Percentiles rank a stretch among this genome's conserved stretches.
Conservation (phyloP, 225 moss, liverwort and hornwort species). For the Takakia lepidozioides region DNA sequence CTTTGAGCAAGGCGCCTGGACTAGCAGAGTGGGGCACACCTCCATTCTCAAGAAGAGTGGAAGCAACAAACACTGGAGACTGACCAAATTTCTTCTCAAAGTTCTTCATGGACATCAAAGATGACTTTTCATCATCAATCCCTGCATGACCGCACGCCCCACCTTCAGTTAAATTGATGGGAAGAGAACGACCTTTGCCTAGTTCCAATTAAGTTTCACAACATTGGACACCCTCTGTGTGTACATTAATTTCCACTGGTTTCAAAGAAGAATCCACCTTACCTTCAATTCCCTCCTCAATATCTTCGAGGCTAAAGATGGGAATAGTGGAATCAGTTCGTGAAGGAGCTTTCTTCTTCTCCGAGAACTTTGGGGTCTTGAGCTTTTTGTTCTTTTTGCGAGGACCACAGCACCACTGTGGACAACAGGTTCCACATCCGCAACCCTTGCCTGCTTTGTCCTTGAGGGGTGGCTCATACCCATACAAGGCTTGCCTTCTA, state of each 20-base stretch:
- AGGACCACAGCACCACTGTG: conserved; percentile 68
- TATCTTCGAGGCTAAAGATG: conserved; percentile 85
- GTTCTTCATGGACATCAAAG: conserved; percentile 86
- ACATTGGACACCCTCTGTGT: neutral
- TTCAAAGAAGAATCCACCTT: neutral
- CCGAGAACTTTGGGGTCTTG: conserved; percentile 32
- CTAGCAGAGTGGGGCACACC: conserved; percentile 85
- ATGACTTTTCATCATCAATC: conserved; percentile 62
- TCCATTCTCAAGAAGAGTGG: conserved; percentile 74
- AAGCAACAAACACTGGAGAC: conserved; percentile 86
- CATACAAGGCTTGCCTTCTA: conserved; percentile 73
- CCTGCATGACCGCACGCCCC: conserved; percentile 7
- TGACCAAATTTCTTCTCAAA: conserved; percentile 92
- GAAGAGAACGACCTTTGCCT: too few species aligned
- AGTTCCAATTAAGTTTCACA: too few species aligned
- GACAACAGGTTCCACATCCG: conserved; percentile 26
- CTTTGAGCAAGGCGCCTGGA: conserved; percentile 80
- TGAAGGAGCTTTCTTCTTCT: conserved; percentile 64
- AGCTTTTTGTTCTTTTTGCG: conserved; percentile 61
- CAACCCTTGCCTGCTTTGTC: conserved; percentile 34
- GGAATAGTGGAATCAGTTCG: conserved; percentile 88
- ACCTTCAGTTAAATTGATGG: too few species aligned
- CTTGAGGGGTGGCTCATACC: conserved; percentile 59
- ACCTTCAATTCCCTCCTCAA: conserved; percentile 74
- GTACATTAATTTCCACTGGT: too few species aligned